These are phyloP conservation scores for Neoboletus brunneissimus DNA, from an alignment of 768 basidiomycete genomes.

Conservation along the genomic window DNA sequence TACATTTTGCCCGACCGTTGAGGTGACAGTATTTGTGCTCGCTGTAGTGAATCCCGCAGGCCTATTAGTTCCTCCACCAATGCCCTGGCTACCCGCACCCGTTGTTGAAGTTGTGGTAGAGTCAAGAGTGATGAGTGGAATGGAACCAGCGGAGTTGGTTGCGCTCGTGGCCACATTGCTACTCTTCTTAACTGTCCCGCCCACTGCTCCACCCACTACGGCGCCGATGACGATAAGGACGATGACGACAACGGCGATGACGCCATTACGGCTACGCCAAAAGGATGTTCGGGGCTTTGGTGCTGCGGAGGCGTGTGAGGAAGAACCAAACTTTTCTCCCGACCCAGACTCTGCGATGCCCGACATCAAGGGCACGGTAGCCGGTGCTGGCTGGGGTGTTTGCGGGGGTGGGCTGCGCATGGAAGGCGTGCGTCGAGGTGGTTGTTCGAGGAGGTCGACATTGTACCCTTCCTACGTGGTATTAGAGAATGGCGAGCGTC, in stretches of 20 bases:
- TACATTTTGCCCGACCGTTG: not conserved
- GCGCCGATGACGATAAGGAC: slow-evolving; percentile 46
- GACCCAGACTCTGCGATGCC: slow-evolving; percentile 10
- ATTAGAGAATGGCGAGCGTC: not conserved
- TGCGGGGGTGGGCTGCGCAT: slow-evolving; percentile 15
- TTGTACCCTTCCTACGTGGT: slow-evolving; percentile 50
- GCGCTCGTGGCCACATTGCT: not conserved
- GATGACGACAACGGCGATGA: slow-evolving; percentile 37
- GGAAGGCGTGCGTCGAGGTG: slow-evolving; percentile 22
- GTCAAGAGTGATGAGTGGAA: not conserved
- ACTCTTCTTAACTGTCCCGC: slow-evolving; percentile 41
- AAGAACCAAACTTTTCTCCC: slow-evolving; percentile 10
- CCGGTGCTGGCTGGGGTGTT: slow-evolving; percentile 11
- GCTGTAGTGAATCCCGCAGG: not conserved
- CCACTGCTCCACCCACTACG: slow-evolving; percentile 58
- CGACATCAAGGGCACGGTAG: slow-evolving; percentile 9
- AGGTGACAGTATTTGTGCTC: not conserved
- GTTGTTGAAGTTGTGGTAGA: not conserved
- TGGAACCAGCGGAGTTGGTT: rapidly evolving
- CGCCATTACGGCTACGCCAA: slow-evolving; percentile 48
- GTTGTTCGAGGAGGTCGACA: slow-evolving; percentile 41
- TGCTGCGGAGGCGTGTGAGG: not conserved
- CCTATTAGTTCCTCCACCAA: not conserved
- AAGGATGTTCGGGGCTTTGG: slow-evolving; percentile 34
- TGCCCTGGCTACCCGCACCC: not conserved